phyloP scores from a whole-genome alignment of 768 basidiomycete genomes.

The Candolleomyces eurysporus region DNA sequence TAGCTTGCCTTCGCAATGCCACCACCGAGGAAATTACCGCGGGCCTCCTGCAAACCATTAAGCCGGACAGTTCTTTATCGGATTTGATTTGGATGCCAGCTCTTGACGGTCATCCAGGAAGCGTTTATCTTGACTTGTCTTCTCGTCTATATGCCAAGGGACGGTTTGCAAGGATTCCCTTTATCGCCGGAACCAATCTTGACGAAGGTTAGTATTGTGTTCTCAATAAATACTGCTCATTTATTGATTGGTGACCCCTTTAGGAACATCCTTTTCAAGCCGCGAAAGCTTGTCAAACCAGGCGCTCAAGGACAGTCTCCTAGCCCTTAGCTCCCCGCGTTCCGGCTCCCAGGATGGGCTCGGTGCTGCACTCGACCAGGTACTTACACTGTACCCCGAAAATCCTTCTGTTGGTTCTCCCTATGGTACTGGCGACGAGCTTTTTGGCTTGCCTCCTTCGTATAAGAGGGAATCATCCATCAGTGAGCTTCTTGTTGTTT shows the following conservation, averaged over 20 bases:
- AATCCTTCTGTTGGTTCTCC: slow-evolving; percentile 43
- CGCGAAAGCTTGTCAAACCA: slow-evolving; percentile 19
- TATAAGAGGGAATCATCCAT: slow-evolving; percentile 32
- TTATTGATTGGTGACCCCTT: too few relatives aligned
- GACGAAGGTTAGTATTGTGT: slow-evolving; percentile 36
- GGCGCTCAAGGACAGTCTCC: slow-evolving; percentile 16
- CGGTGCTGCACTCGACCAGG: slow-evolving; percentile 20
- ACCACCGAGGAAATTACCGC: slow-evolving; percentile 22
- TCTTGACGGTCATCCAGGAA: too few relatives aligned
- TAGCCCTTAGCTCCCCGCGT: too few relatives aligned
- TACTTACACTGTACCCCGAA: slow-evolving; percentile 41
- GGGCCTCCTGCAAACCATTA: slow-evolving; percentile 11
- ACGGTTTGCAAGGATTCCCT: slow-evolving; percentile 35
- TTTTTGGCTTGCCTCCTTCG: slow-evolving; percentile 35
- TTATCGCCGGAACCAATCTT: slow-evolving; percentile 34
- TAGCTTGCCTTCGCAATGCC: slow-evolving; percentile 29
- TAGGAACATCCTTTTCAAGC: slow-evolving; percentile 23
- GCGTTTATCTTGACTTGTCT: too few relatives aligned
- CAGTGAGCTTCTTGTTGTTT: slow-evolving; percentile 13
- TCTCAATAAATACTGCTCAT: too few relatives aligned
- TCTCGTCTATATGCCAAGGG: too few relatives aligned
- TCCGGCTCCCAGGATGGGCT: slow-evolving; percentile 10
- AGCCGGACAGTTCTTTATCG: slow-evolving; percentile 17
- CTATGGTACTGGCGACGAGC: slow-evolving; percentile 43
- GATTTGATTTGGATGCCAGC: slow-evolving; percentile 22